Evolutionary conservation across 305 asterid genomes (phyloP).

Genomic region (Coffea humblotiana): DNA sequence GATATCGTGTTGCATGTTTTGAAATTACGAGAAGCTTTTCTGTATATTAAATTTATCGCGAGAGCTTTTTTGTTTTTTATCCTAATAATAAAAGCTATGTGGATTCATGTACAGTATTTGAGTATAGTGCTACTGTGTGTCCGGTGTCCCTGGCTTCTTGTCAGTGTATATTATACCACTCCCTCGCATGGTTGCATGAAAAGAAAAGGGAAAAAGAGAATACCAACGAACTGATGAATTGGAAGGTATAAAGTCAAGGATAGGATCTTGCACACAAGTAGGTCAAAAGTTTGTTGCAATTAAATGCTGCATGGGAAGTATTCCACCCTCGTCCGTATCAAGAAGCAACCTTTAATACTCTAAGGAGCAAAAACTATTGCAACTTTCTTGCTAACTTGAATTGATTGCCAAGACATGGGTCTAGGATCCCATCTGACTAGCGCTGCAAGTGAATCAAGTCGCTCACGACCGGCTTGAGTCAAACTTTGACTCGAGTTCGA

Average conservation of each 20-base stretch:
- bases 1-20: too few species aligned
- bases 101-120: neutral
- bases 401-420: neutral
- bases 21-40: too few species aligned
- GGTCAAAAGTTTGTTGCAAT: neutral
- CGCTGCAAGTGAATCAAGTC: too few species aligned
- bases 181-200: neutral
- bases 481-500: too few species aligned
- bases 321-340: neutral
- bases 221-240: neutral
- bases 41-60: too few species aligned
- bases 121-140: constrained; percentile 13
- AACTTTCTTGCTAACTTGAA: neutral
- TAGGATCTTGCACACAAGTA: neutral
- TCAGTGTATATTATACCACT: constrained; percentile 13
- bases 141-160: constrained; percentile 24
- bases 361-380: neutral
- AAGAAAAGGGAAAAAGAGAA: too few species aligned
- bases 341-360: neutral
- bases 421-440: neutral
- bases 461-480: too few species aligned
- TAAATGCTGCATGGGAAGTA: neutral
- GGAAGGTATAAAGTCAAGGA: constrained; percentile 5
- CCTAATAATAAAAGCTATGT: neutral
- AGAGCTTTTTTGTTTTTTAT: too few species aligned